phyloP scores from a whole-genome alignment of 2,329 filamentous ascomycete species.

The Phialophora expanda region DNA sequence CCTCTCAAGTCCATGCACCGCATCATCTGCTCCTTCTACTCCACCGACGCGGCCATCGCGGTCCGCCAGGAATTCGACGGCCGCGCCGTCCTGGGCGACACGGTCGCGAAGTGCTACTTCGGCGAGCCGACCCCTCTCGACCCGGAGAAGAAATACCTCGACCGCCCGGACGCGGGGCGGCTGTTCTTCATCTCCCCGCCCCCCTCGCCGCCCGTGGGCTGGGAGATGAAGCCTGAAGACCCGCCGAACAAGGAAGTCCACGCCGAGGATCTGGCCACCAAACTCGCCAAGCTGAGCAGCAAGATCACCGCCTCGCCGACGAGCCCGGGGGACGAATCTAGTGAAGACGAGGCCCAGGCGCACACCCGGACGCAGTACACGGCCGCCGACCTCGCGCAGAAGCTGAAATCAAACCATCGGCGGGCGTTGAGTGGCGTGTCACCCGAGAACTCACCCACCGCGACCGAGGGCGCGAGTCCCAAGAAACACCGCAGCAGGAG shows the following conservation, averaged over 20 bases:
- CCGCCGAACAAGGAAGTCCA: slow-evolving; percentile 70
- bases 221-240: slow-evolving; percentile 67
- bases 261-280: slow-evolving; percentile 64
- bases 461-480: slow-evolving; percentile 34
- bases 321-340: slow-evolving; percentile 6
- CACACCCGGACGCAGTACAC: slow-evolving; percentile 23
- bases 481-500: slow-evolving; percentile 55
- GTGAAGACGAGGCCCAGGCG: slow-evolving; percentile 26
- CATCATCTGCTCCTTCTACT: slow-evolving; percentile 57
- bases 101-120: slow-evolving; percentile 57
- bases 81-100: slow-evolving; percentile 43
- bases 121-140: slow-evolving; percentile 56
- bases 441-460: slow-evolving; percentile 29
- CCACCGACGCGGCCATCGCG: slow-evolving; percentile 49
- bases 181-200: slow-evolving; percentile 71
- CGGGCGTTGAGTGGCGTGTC: slow-evolving; percentile 25
- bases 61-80: slow-evolving; percentile 53
- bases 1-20: slow-evolving; percentile 57
- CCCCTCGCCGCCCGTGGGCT: slow-evolving; percentile 67
- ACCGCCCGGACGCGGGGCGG: slow-evolving; percentile 63
- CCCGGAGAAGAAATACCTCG: slow-evolving; percentile 54
- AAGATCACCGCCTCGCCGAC: slow-evolving; percentile 32
- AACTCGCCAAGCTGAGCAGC: slow-evolving; percentile 60
- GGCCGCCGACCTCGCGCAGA: slow-evolving; percentile 32
- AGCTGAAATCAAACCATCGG: slow-evolving; percentile 27